These are phyloP conservation scores for Cordyceps pruinosa DNA, from an alignment of 2,329 filamentous ascomycete species.

Conservation along the genomic window DNA sequence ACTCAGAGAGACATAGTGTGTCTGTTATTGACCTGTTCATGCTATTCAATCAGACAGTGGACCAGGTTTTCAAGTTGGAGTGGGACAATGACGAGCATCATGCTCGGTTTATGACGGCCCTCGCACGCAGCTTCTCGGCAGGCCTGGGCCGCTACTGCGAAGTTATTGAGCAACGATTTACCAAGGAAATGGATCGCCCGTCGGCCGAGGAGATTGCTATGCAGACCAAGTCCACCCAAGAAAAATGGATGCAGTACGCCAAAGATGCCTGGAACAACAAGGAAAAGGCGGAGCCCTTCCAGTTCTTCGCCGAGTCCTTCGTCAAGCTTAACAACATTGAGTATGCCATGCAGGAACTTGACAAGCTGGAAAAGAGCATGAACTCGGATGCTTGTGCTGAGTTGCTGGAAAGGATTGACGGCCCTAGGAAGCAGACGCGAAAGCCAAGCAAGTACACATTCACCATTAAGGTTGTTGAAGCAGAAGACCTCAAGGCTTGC, in stretches of 20 bases:
- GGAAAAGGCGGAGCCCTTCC: conserved; percentile 91
- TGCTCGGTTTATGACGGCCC: conserved; percentile 92
- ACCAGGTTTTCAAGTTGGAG: conserved; percentile 76
- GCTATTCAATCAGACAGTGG: conserved; percentile 85
- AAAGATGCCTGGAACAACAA: conserved; percentile 90
- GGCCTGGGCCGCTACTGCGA: conserved; percentile 90
- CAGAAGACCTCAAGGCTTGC: conserved; percentile 95
- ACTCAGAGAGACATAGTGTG: conserved; percentile 84
- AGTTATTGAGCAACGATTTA: conserved; percentile 76
- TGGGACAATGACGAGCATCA: conserved; percentile 94
- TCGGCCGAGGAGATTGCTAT: conserved; percentile 81
- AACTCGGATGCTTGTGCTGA: conserved; percentile 87
- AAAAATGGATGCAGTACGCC: conserved; percentile 87
- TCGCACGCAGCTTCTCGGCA: conserved; percentile 75
- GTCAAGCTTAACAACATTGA: conserved; percentile 98
- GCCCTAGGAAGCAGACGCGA: conserved; percentile 56
- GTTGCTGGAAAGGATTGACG: conserved; percentile 67
- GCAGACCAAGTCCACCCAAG: conserved; percentile 72
- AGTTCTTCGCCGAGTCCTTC: conserved; percentile 93
- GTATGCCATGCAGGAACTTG: conserved; percentile 85
- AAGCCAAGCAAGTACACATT: conserved; percentile 88
- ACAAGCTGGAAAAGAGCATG: conserved; percentile 81
- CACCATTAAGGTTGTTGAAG: conserved; percentile 97
- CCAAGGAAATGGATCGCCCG: conserved; percentile 85
- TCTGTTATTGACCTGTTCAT: conserved; percentile 91